These are phyloP conservation scores for Cutaneotrichosporon cyanovorans DNA, from an alignment of 1,284 basidiomycete species.

Conservation along the genomic window DNA sequence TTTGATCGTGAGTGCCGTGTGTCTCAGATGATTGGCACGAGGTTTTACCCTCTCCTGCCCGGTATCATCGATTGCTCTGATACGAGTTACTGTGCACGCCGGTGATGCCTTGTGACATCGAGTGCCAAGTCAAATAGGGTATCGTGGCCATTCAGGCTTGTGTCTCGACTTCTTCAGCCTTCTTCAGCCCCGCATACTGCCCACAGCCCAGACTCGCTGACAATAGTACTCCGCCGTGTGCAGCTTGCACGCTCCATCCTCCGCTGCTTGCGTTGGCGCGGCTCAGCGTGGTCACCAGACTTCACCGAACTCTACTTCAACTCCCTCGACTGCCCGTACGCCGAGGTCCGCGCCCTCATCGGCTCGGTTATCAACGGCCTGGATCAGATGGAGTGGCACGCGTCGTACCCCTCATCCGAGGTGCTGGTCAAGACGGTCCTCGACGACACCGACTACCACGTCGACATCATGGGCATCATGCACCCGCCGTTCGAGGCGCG, in stretches of 20 bases:
- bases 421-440: conserved; percentile 61
- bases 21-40: no score
- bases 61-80: no score
- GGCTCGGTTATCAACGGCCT: conserved; percentile 61
- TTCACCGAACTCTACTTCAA: conserved; percentile 66
- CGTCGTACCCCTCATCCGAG: conserved; percentile 61
- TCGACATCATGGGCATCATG: conserved; percentile 67
- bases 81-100: no score
- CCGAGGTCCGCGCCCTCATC: conserved; percentile 69
- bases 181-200: no score
- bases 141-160: no score
- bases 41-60: no score
- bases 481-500: conserved; percentile 55
- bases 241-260: conserved; percentile 51
- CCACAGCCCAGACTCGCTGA: not conserved
- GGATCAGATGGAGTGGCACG: conserved; percentile 62
- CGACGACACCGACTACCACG: conserved; percentile 49
- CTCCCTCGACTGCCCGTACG: conserved; percentile 70
- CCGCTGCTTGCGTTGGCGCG: conserved; percentile 68
- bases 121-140: no score
- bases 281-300: conserved; percentile 59
- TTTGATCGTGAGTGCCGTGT: conserved; percentile 54
- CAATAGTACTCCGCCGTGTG: conserved; percentile 38
- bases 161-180: no score
- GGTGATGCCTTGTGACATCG: no score